Conservation (phyloP, 2,329 filamentous ascomycete genomes). For the Trichoderma sp. region DNA sequence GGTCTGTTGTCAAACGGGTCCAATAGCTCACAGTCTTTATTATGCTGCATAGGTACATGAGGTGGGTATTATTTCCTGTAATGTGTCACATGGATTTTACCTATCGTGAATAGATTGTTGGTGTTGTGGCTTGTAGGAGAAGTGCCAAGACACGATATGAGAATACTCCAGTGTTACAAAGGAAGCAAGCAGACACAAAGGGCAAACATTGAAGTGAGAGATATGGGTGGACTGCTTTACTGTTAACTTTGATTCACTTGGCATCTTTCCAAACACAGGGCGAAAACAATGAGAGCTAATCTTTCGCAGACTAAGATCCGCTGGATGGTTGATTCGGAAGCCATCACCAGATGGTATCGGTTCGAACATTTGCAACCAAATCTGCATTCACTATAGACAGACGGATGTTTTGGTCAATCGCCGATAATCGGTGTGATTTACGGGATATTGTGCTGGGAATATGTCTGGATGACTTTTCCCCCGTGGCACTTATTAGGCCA, state of each 20-base stretch:
- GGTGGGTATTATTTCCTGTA: not conserved
- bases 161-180: not conserved
- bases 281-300: not conserved
- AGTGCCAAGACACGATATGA: not conserved
- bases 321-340: not conserved
- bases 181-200: not conserved
- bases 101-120: not conserved
- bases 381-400: not conserved
- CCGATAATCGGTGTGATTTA: not conserved
- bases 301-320: not conserved
- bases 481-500: not conserved
- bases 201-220: not conserved
- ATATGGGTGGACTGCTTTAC: not conserved
- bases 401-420: not conserved
- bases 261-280: not conserved
- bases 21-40: not conserved
- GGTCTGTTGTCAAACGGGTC: not conserved
- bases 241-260: not conserved
- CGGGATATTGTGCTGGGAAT: not conserved
- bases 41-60: too few relatives aligned
- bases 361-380: not conserved
- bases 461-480: too few relatives aligned
- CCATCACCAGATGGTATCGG: not conserved
- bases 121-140: not conserved
- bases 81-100: not conserved